A percentile compares a stretch with the other conserved stretches of the same genome.
phyloP scores from a whole-genome alignment of 441 rosid species.

The Flueggea neowawraea region DNA sequence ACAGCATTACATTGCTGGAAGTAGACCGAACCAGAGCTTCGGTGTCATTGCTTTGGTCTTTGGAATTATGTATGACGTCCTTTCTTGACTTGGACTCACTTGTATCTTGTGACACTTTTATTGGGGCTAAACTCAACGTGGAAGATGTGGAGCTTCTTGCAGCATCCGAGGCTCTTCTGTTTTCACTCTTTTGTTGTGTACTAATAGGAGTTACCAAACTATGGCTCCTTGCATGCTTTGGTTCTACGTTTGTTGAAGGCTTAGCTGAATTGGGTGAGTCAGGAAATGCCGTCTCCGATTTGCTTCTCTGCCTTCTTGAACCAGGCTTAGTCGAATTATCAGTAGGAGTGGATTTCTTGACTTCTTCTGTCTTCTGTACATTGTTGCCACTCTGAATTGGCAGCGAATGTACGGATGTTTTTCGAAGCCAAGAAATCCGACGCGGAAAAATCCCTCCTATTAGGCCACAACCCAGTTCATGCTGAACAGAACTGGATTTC shows the following conservation, averaged over 20 bases:
- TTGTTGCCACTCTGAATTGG: slow-evolving; percentile 17
- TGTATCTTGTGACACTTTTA: slow-evolving; percentile 43
- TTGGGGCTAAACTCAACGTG: too few relatives aligned
- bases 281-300: slow-evolving; percentile 36
- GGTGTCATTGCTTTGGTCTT: slow-evolving; percentile 35
- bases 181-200: too few relatives aligned
- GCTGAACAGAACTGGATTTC: slow-evolving; percentile 29
- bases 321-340: too few relatives aligned
- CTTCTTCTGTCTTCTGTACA: slow-evolving; percentile 25
- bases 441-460: slow-evolving; percentile 60
- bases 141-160: too few relatives aligned
- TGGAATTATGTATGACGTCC: slow-evolving; percentile 64
- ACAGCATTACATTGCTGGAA: slow-evolving; percentile 75
- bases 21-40: slow-evolving; percentile 92
- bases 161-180: too few relatives aligned
- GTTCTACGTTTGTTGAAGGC: too few relatives aligned
- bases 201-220: too few relatives aligned
- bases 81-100: slow-evolving; percentile 95
- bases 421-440: slow-evolving; percentile 49
- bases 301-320: slow-evolving; percentile 37
- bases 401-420: slow-evolving; percentile 44
- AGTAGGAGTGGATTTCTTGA: too few relatives aligned
- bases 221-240: too few relatives aligned
- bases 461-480: slow-evolving; percentile 59
- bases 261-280: slow-evolving; percentile 20